Conservation (phyloP, 176 grass and related monocot genomes). For the Zizania latifolia region DNA sequence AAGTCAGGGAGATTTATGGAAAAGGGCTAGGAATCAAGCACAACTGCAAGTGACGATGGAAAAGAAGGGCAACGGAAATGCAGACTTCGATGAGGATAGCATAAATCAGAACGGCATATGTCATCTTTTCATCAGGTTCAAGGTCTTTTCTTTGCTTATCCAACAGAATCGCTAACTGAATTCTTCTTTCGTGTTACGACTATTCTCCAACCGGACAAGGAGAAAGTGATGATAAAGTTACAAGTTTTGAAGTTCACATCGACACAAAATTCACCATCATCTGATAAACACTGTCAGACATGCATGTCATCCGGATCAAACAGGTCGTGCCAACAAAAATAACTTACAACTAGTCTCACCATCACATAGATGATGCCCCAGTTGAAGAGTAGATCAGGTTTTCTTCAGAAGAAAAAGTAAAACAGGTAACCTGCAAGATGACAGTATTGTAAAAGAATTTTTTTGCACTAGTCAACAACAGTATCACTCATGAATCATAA, state of each 20-base stretch:
- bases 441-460: background rate
- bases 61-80: background rate
- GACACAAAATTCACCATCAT: background rate
- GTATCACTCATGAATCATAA: background rate
- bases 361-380: too few species aligned
- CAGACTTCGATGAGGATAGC: background rate
- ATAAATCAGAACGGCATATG: background rate
- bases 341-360: background rate
- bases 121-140: conserved; percentile 14
- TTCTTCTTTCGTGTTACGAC: background rate
- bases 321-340: background rate
- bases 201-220: background rate
- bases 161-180: background rate
- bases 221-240: background rate
- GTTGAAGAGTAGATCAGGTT: too few species aligned
- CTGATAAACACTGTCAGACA: background rate
- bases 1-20: background rate
- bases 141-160: background rate
- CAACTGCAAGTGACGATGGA: background rate
- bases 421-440: background rate
- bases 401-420: too few species aligned
- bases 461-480: background rate
- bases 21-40: background rate
- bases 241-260: background rate
- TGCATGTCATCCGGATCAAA: background rate